Conservation (phyloP, 306 rosid species). For the Sicyos baderoa region DNA sequence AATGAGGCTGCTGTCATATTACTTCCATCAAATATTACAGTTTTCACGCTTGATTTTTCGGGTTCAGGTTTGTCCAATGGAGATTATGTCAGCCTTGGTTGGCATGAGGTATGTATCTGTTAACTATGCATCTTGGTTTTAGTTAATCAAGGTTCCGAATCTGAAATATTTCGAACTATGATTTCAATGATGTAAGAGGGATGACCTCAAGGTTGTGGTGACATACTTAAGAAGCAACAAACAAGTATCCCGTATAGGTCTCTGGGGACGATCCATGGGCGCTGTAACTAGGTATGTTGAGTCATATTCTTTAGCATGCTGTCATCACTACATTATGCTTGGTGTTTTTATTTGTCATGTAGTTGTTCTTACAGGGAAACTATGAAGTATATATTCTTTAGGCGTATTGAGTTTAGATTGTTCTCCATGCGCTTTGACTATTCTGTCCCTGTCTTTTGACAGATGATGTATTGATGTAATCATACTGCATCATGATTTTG, state of each 20-base stretch:
- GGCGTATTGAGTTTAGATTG: neutral
- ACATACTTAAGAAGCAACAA: slow-evolving; percentile 72
- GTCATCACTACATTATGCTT: neutral
- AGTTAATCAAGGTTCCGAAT: slow-evolving; percentile 19
- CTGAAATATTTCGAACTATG: slow-evolving; percentile 23
- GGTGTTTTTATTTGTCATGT: neutral
- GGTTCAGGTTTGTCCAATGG: slow-evolving; percentile 98
- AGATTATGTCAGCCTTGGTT: slow-evolving; percentile 94
- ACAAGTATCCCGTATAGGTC: slow-evolving; percentile 72
- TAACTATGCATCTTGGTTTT: slow-evolving; percentile 21
- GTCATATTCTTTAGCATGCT: neutral
- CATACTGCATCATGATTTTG: neutral
- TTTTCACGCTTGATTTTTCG: slow-evolving; percentile 91
- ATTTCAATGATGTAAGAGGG: slow-evolving; percentile 49
- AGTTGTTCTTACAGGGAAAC: neutral
- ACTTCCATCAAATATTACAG: slow-evolving; percentile 92
- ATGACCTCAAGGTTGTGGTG: slow-evolving; percentile 81
- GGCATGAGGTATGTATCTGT: slow-evolving; percentile 76
- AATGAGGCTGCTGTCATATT: slow-evolving; percentile 89
- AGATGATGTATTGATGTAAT: slow-evolving; percentile 1
- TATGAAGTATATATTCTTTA: neutral
- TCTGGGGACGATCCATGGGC: slow-evolving; percentile 99
- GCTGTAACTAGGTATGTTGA: slow-evolving; percentile 76
- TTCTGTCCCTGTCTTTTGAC: neutral
- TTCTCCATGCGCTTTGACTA: neutral